A percentile compares a stretch with the other conserved stretches of the same genome.
phyloP scores from a whole-genome alignment of 805 yeast species.

The Scheffersomyces lignosus region DNA sequence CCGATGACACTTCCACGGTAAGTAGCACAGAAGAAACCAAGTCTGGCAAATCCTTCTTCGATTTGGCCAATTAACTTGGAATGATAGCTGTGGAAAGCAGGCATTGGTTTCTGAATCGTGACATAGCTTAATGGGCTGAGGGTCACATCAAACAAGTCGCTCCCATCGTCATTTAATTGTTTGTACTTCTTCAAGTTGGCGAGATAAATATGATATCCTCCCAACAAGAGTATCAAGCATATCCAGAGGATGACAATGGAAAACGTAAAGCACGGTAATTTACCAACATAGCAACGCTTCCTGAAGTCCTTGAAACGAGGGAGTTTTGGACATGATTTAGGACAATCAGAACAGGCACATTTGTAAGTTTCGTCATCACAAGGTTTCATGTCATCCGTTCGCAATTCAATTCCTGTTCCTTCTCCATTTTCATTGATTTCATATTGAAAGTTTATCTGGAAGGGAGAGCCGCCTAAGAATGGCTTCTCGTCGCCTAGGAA shows the following conservation, averaged over 20 bases:
- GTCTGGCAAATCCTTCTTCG: conserved; percentile 40
- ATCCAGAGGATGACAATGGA: conserved; percentile 54
- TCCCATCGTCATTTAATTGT: conserved; percentile 7
- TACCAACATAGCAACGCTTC: conserved; percentile 54
- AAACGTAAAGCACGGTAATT: conserved; percentile 73
- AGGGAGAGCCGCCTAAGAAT: conserved; percentile 90
- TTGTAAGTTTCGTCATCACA: conserved; percentile 69
- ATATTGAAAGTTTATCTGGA: conserved; percentile 80
- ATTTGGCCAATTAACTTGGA: conserved; percentile 10
- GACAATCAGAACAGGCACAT: conserved; percentile 93
- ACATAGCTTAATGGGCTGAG: conserved; percentile 15
- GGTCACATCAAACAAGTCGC: conserved; percentile 13
- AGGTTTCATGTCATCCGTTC: conserved; percentile 32
- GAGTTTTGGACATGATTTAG: conserved; percentile 71
- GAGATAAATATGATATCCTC: conserved; percentile 36
- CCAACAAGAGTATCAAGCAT: conserved; percentile 38
- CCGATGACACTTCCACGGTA: conserved; percentile 43
- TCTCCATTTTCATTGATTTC: conserved; percentile 17
- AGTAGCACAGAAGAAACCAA: conserved; percentile 61
- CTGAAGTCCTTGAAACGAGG: conserved; percentile 41
- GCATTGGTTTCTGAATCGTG: conserved; percentile 4
- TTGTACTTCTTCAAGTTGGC: conserved; percentile 13
- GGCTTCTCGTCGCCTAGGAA: conserved; percentile 96
- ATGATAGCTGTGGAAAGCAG: not conserved
- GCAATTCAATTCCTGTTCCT: conserved; percentile 17